These are phyloP conservation scores for Trichoderma koningii DNA, from an alignment of 2,329 filamentous ascomycete genomes.

Conservation along the genomic window DNA sequence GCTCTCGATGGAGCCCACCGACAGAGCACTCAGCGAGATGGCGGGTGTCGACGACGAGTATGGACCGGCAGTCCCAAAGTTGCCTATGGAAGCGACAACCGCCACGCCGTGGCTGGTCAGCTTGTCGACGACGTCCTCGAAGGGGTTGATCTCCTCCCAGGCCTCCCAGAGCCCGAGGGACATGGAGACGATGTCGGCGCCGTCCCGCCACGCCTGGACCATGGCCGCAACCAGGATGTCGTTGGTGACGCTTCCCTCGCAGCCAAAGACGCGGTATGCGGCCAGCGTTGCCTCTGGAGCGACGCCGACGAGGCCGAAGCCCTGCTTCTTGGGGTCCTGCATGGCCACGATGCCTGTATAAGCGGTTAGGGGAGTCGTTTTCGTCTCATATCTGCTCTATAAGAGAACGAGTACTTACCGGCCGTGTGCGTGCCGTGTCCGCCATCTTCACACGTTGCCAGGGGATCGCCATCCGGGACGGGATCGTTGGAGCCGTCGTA, in stretches of 20 bases:
- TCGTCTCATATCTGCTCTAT: not conserved
- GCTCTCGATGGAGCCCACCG: constrained; percentile 16
- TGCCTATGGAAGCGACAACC: constrained; percentile 35
- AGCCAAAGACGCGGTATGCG: constrained; percentile 56
- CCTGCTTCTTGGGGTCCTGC: constrained; percentile 36
- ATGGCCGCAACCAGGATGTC: constrained; percentile 58
- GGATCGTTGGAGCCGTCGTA: constrained; percentile 30
- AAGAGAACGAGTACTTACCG: constrained; percentile 4
- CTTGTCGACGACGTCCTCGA: constrained; percentile 44
- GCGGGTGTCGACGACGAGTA: not conserved
- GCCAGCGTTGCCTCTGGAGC: constrained; percentile 55
- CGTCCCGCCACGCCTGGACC: constrained; percentile 56
- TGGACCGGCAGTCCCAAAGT: constrained; percentile 7
- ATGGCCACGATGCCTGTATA: constrained; percentile 35
- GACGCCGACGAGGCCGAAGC: constrained; percentile 53
- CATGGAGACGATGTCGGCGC: constrained; percentile 38
- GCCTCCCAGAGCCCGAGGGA: constrained; percentile 31
- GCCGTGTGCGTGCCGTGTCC: constrained; percentile 33
- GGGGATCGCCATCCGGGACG: constrained; percentile 30
- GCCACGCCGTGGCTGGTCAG: constrained; percentile 38
- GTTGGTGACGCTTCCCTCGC: constrained; percentile 46
- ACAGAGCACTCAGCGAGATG: not conserved
- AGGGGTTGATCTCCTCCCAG: constrained; percentile 45
- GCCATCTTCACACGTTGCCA: constrained; percentile 28
- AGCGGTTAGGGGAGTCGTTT: no score